These are phyloP conservation scores for Cubamyces lactineus DNA, from an alignment of 768 basidiomycete genomes.

Conservation along the genomic window DNA sequence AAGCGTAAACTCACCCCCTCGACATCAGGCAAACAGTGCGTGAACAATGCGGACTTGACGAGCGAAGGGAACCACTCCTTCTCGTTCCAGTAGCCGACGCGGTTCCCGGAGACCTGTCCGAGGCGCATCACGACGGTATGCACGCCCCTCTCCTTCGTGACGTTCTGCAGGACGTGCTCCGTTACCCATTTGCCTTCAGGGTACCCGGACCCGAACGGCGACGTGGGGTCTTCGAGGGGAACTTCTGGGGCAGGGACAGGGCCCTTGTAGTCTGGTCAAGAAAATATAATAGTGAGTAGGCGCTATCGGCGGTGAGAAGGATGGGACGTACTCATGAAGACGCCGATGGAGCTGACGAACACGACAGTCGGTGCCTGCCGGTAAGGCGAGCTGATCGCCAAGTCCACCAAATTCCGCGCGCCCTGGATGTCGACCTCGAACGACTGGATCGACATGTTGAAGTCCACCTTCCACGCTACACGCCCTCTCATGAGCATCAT, in stretches of 20 bases:
- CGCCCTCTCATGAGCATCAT: not conserved
- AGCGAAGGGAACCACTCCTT: conserved; percentile 43
- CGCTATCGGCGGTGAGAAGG: not conserved
- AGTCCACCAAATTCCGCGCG: conserved; percentile 40
- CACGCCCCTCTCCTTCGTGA: conserved; percentile 26
- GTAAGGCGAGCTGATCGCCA: conserved; percentile 39
- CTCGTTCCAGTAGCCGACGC: conserved; percentile 44
- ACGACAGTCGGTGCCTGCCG: conserved; percentile 34
- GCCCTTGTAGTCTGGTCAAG: conserved; percentile 18
- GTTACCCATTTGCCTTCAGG: conserved; percentile 40
- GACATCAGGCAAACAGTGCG: conserved; percentile 10
- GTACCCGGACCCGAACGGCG: conserved; percentile 36
- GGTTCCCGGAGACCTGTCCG: conserved; percentile 42
- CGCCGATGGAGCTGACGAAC: conserved; percentile 40
- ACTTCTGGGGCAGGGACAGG: conserved; percentile 9
- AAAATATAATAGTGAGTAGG: not conserved
- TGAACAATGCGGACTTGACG: conserved; percentile 30
- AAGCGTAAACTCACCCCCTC: not conserved
- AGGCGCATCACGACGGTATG: conserved; percentile 39
- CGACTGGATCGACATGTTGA: conserved; percentile 36
- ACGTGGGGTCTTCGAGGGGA: conserved; percentile 20
- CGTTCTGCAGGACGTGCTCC: conserved; percentile 29
- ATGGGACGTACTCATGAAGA: conserved; percentile 29
- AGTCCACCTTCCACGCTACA: conserved; percentile 41
- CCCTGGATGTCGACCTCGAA: conserved; percentile 36